A percentile compares a stretch with the other conserved stretches of the same genome.
phyloP scores from a whole-genome alignment of 1,139 yeast genomes.

The Scheffersomyces segobiensis region DNA sequence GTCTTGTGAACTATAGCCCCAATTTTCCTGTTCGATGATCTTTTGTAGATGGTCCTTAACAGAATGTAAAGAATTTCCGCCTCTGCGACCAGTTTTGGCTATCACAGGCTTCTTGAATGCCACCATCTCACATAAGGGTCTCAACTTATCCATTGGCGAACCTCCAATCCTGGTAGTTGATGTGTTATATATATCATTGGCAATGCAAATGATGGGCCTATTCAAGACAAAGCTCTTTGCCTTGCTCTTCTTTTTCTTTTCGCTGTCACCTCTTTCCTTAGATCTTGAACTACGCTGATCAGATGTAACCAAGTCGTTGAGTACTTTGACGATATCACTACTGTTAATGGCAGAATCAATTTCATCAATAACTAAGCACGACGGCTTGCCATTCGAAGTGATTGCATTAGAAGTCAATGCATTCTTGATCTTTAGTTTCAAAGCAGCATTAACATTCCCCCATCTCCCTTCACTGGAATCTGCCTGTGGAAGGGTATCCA shows the following conservation, averaged over 20 bases:
- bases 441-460: slow-evolving; percentile 38
- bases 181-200: slow-evolving; percentile 80
- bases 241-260: slow-evolving; percentile 22
- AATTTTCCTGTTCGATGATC: slow-evolving; percentile 32
- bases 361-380: slow-evolving; percentile 85
- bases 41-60: slow-evolving; percentile 41
- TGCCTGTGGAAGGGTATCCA: slow-evolving; percentile 37
- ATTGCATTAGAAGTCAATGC: slow-evolving; percentile 69
- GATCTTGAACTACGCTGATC: slow-evolving; percentile 55
- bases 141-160: slow-evolving; percentile 64
- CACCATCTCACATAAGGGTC: slow-evolving; percentile 72
- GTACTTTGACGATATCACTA: slow-evolving; percentile 67
- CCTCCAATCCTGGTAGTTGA: slow-evolving; percentile 24
- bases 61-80: slow-evolving; percentile 38
- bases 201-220: slow-evolving; percentile 89
- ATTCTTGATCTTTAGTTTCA: slow-evolving; percentile 57
- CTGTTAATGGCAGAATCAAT: slow-evolving; percentile 85
- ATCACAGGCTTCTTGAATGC: slow-evolving; percentile 59
- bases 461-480: slow-evolving; percentile 63
- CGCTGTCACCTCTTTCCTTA: slow-evolving; percentile 13
- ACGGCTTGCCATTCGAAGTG: slow-evolving; percentile 58
- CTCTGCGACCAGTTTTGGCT: slow-evolving; percentile 34
- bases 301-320: slow-evolving; percentile 58
- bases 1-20: slow-evolving; percentile 34
- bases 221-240: slow-evolving; percentile 45